phyloP scores from a whole-genome alignment of 2,329 filamentous ascomycete genomes.

The Venturia aucupariae region DNA sequence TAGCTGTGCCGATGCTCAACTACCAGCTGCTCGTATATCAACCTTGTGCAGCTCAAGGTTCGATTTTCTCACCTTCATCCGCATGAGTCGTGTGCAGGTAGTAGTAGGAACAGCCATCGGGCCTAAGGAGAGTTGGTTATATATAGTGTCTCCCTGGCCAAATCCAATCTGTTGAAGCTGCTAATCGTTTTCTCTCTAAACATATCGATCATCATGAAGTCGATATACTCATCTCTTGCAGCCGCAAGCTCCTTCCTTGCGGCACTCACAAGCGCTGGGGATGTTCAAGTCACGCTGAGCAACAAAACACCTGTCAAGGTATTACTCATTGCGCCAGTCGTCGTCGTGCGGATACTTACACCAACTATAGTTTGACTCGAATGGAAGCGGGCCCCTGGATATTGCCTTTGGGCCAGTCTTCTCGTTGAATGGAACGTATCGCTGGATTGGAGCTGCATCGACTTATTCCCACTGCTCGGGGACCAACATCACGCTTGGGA shows the following conservation, averaged over 20 bases:
- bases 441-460: slow-evolving; percentile 7
- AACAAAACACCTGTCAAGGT: slow-evolving; percentile 8
- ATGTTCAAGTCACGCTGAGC: slow-evolving; percentile 10
- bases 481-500: neutral
- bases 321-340: neutral
- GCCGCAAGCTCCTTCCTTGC: neutral
- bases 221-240: neutral
- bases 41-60: neutral
- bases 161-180: neutral
- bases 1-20: neutral
- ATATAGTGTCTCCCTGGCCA: neutral
- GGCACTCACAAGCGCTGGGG: neutral
- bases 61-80: too few relatives aligned
- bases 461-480: slow-evolving; percentile 3
- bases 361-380: neutral
- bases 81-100: neutral
- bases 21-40: neutral
- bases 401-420: slow-evolving; percentile 8
- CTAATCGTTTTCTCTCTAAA: too few relatives aligned
- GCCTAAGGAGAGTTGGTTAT: too few relatives aligned
- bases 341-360: neutral
- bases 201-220: neutral
- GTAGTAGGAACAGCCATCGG: too few relatives aligned
- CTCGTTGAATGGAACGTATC: slow-evolving; percentile 8
- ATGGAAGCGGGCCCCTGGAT: slow-evolving; percentile 10